Percentiles rank a stretch among this genome's conserved stretches.
Conservation (phyloP, 1,284 basidiomycete species). For the Puccinia novopanici region DNA sequence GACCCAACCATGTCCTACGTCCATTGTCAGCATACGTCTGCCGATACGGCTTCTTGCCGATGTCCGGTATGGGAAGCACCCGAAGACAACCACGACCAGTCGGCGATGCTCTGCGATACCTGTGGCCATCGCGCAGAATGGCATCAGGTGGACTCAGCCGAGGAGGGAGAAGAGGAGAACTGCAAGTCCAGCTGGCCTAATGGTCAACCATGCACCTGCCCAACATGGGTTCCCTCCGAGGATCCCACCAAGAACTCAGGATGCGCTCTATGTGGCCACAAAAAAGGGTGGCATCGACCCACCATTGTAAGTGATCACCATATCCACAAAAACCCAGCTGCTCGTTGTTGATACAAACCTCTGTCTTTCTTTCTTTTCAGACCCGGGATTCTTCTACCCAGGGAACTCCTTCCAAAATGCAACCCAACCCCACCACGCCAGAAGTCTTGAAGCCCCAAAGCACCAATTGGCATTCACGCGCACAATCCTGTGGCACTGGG, state of each 20-base stretch:
- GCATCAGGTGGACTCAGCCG: constrained; percentile 18
- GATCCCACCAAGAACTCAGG: constrained; percentile 3
- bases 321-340: no score
- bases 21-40: constrained; percentile 41
- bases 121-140: constrained; percentile 46
- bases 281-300: constrained; percentile 46
- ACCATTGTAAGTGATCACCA: constrained; percentile 30
- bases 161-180: not conserved
- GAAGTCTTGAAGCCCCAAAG: not conserved
- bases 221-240: constrained; percentile 32
- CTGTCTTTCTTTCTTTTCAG: no score
- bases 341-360: no score
- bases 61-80: constrained; percentile 41
- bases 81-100: not conserved
- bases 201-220: constrained; percentile 39
- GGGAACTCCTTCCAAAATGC: not conserved
- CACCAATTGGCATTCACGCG: not conserved
- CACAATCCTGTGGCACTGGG: not conserved
- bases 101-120: constrained; percentile 15
- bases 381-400: constrained; percentile 4
- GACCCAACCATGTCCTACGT: constrained; percentile 12
- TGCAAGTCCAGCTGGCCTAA: constrained; percentile 34
- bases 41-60: constrained; percentile 24
- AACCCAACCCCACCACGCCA: not conserved
- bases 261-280: constrained; percentile 43